These are phyloP conservation scores for Xerocomellus dryophilus DNA, from an alignment of 768 basidiomycete genomes.

Conservation along the genomic window DNA sequence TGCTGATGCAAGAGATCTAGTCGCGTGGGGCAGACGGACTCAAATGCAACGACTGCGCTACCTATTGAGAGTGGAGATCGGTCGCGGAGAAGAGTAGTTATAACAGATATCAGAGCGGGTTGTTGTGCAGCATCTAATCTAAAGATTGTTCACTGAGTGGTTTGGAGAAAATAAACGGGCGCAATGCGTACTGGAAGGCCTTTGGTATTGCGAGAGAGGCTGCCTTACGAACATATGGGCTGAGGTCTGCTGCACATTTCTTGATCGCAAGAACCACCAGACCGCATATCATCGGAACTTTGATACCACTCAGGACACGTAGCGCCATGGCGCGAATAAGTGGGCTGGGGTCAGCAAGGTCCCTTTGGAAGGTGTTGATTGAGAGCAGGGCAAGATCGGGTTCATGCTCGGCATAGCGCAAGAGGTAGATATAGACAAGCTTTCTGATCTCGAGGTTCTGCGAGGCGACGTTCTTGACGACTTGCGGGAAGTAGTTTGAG, in stretches of 20 bases:
- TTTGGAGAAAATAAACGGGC: slow-evolving; percentile 7
- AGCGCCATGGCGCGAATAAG: slow-evolving; percentile 96
- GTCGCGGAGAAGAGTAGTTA: slow-evolving; percentile 64
- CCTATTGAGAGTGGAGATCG: slow-evolving; percentile 87
- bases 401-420: slow-evolving; percentile 89
- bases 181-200: slow-evolving; percentile 62
- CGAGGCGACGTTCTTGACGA: slow-evolving; percentile 95
- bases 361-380: slow-evolving; percentile 98
- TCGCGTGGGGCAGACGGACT: slow-evolving; percentile 80
- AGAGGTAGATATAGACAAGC: slow-evolving; percentile 95
- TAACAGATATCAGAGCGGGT: slow-evolving; percentile 63
- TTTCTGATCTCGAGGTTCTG: slow-evolving; percentile 92
- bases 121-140: slow-evolving; percentile 78
- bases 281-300: slow-evolving; percentile 82
- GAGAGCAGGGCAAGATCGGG: slow-evolving; percentile 94
- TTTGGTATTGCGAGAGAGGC: slow-evolving; percentile 89
- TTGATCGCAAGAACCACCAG: slow-evolving; percentile 86
- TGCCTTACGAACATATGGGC: slow-evolving; percentile 92
- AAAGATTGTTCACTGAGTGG: slow-evolving; percentile 5
- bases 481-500: slow-evolving; percentile 91
- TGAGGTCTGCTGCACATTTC: slow-evolving; percentile 87
- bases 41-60: slow-evolving; percentile 80
- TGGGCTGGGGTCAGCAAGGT: slow-evolving; percentile 87
- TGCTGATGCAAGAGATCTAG: slow-evolving; percentile 87
- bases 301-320: slow-evolving; percentile 88